Evolutionary conservation across 805 yeast species (phyloP).

Genomic region (Cyberlindnera suaveolens): DNA sequence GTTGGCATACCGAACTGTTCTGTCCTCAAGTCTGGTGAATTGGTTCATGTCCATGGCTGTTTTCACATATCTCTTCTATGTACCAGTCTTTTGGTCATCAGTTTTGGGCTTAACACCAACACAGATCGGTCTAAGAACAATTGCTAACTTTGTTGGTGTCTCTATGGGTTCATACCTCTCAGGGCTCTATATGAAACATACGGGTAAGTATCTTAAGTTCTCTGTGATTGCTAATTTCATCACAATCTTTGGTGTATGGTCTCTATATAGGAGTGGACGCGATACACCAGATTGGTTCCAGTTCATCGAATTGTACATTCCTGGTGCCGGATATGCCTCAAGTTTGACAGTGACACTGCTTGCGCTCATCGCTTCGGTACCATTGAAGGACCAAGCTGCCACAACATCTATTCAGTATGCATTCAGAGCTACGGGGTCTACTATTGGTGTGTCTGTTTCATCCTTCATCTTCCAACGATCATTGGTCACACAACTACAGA

Average conservation of each 20-base stretch:
- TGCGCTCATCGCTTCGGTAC: slow-evolving; percentile 73
- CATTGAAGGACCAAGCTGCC: slow-evolving; percentile 65
- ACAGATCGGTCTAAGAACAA: slow-evolving; percentile 47
- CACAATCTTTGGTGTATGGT: slow-evolving; percentile 40
- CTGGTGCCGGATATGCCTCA: slow-evolving; percentile 62
- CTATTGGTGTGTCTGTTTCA: slow-evolving; percentile 69
- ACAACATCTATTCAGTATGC: slow-evolving; percentile 89
- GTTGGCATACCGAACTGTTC: slow-evolving; percentile 49
- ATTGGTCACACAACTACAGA: slow-evolving; percentile 28
- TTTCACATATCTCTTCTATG: slow-evolving; percentile 57
- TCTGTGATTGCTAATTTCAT: slow-evolving; percentile 36
- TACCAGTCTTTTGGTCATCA: slow-evolving; percentile 61
- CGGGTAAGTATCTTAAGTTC: slow-evolving; percentile 57
- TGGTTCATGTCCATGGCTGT: slow-evolving; percentile 66
- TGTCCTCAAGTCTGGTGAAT: slow-evolving; percentile 58
- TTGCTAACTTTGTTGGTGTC: slow-evolving; percentile 61
- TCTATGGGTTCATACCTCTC: slow-evolving; percentile 61
- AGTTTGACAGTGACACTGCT: slow-evolving; percentile 66
- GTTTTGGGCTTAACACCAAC: slow-evolving; percentile 49
- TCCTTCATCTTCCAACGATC: slow-evolving; percentile 58
- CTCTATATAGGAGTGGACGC: slow-evolving; percentile 25
- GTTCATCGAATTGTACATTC: slow-evolving; percentile 39
- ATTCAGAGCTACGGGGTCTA: slow-evolving; percentile 82
- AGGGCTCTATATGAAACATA: slow-evolving; percentile 59
- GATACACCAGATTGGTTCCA: slow-evolving; percentile 31